These are phyloP conservation scores for Malus fusca DNA, from an alignment of 306 rosid genomes.

Conservation along the genomic window DNA sequence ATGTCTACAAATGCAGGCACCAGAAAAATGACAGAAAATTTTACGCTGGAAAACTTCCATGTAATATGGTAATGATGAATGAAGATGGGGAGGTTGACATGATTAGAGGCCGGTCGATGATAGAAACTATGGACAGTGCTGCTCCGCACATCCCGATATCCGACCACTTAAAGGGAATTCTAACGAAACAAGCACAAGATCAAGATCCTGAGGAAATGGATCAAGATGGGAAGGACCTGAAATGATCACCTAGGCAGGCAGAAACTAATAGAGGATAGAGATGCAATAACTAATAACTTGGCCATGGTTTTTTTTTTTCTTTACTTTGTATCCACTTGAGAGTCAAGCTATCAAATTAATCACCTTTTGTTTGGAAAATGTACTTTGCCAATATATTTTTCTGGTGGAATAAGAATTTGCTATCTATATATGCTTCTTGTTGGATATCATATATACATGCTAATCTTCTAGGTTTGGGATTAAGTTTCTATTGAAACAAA, in stretches of 20 bases:
- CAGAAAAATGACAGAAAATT: slow-evolving; percentile 30
- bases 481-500: too few relatives aligned
- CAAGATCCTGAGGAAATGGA: neutral
- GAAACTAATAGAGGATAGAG: neutral
- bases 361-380: neutral
- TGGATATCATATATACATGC: neutral
- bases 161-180: slow-evolving; percentile 11
- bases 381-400: neutral
- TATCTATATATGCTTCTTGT: neutral
- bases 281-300: neutral
- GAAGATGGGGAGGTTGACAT: slow-evolving; percentile 40
- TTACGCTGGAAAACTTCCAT: slow-evolving; percentile 32
- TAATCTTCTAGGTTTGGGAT: too few relatives aligned
- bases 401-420: neutral
- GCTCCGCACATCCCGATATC: neutral
- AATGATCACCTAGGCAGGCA: neutral
- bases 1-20: slow-evolving; percentile 26
- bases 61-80: slow-evolving; percentile 46
- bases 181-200: neutral
- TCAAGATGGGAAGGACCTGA: neutral
- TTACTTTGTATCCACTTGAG: neutral
- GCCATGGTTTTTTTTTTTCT: neutral
- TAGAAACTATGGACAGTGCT: neutral
- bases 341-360: neutral
- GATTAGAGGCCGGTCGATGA: slow-evolving; percentile 22